Evolutionary conservation across 208 protist genomes (phyloP).

Genomic region (Leishmania major): DNA sequence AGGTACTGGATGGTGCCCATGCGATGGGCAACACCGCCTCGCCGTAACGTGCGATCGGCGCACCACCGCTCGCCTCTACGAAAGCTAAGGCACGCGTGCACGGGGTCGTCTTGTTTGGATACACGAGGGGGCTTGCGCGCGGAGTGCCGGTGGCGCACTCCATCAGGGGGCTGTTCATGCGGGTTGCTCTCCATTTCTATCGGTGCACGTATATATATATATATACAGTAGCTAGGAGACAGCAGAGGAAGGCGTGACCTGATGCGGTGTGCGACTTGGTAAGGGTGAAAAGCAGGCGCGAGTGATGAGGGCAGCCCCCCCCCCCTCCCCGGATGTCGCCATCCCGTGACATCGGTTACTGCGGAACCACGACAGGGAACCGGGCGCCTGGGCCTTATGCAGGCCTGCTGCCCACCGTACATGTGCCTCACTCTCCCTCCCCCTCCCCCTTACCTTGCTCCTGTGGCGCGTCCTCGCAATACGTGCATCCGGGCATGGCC

Average conservation of each 20-base stretch:
- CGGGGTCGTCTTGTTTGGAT: not conserved
- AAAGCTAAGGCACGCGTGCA: not conserved
- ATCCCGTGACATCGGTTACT: not conserved
- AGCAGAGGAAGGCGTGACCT: not conserved
- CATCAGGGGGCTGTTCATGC: not conserved
- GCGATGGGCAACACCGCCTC: not conserved
- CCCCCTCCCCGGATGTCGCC: not conserved
- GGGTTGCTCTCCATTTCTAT: not conserved
- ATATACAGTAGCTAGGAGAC: not conserved
- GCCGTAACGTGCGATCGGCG: not conserved
- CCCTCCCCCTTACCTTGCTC: not conserved
- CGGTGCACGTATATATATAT: constrained; percentile 1
- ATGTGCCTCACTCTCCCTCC: not conserved
- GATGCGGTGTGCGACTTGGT: not conserved
- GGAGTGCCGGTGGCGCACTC: not conserved
- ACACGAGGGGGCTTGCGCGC: not conserved
- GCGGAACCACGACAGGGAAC: not conserved
- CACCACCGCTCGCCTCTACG: not conserved
- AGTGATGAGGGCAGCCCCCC: not conserved
- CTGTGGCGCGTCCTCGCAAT: too few relatives aligned
- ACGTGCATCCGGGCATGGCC: not conserved
- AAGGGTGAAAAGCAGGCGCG: not conserved
- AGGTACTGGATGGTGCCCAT: not conserved
- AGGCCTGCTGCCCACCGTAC: not conserved
- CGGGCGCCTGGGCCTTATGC: not conserved